Conservation (phyloP, 208 protist species). For the Eutreptiella sp. region DNA sequence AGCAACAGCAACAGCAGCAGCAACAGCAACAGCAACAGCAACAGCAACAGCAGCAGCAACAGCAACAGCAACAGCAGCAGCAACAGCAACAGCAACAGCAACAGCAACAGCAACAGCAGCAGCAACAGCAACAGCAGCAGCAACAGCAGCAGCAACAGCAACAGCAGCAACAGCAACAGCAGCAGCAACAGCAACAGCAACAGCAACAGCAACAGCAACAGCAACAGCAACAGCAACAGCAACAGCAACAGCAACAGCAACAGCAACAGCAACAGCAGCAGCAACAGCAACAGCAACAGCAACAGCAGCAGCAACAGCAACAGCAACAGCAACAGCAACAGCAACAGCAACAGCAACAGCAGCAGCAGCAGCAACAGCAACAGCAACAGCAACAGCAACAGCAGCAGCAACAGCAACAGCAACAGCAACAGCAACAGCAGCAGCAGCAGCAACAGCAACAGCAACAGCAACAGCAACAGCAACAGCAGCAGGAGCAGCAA, state of each 20-base stretch:
- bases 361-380: constrained; percentile 14
- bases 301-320: constrained; percentile 7
- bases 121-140: not conserved
- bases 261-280: not conserved
- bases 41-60: no score
- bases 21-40: not conserved
- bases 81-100: no score
- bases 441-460: constrained; percentile 9
- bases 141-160: not conserved
- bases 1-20: not conserved
- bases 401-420: constrained; percentile 14
- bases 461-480: constrained; percentile 10
- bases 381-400: constrained; percentile 12
- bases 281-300: constrained; percentile 3
- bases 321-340: constrained; percentile 12
- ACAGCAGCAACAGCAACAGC: not conserved
- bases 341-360: constrained; percentile 11
- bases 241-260: not conserved
- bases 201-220: not conserved
- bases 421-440: constrained; percentile 5
- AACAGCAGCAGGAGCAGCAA: constrained; percentile 13
- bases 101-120: not conserved
- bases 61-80: no score
- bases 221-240: not conserved
- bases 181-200: not conserved